Evolutionary conservation across 495 filamentous ascomycete species (phyloP), one percentile per base, ranked within the genome.

Genomic region (Friedmanniomyces simplex): DNA sequence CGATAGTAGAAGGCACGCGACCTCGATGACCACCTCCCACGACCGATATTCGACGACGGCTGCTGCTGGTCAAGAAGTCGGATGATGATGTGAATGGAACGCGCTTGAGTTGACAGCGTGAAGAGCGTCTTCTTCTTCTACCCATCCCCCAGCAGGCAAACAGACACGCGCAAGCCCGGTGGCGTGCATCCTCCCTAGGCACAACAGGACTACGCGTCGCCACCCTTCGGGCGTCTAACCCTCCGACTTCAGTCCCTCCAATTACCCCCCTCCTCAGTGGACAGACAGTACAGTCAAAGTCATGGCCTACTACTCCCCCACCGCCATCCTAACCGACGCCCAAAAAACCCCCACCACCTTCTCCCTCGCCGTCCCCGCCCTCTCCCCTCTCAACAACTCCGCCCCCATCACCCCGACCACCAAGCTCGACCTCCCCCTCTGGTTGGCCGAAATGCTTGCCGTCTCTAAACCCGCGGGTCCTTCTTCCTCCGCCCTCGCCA

Each of bases 311-410:
- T 96, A 97, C 76, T 87, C 94, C 69, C 85, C 96, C 60, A 89
- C 95, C 67, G 82, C 89, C 26, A 95, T 97, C 59, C 75, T 97
- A 49, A 97, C 93, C 1, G 91, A 95, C 68, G 85, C 88, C 28
- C 68, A 97, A 87, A 96, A 96, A 87, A 79, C 96, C 20, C 93
- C 93, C 46, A 94, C 89, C 67, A 95, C 84, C 54, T 96, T 97
- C 69, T 85, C 94, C 61, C 81, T 96, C 60, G 85, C 89, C 42
- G 82, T 96, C 41, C 85, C 89, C 14, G 83, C 86, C 37, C 79
- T 98, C 42, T 91, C 28, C 54, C 87, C 91, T 67, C 75, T 98
- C 50, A 90, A 96, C 57, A 81, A 80, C 66, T 80, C 81, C 43
- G 79, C 78, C 58, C 79, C 84, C 67, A 86, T 97, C 60, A 89